Base-by-base conservation (phyloP, 129 eudicot species). In the Erigeron canadensis region DNA sequence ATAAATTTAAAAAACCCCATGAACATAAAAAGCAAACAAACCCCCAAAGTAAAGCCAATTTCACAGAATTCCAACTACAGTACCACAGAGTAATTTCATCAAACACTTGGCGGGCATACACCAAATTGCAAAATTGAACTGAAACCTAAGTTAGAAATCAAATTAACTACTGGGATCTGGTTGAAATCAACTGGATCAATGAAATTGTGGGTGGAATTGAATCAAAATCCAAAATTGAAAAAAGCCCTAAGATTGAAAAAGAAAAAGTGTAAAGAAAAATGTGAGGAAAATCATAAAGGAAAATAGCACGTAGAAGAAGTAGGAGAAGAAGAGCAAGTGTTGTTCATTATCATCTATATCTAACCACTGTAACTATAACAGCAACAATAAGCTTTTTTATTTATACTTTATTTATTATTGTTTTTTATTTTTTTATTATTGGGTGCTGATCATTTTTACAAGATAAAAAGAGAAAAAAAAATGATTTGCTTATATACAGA, bases 221-320 rank as follows among this genome's bases (percentile, higher is more conserved):
- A 69, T 70, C 40, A 70, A 54, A 68, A 5, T 28, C 11, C 41
- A 19, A 7, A 37, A 54, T 54, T 54, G 74, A 37, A 44, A 44
- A 72, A 65, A 72, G 54, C 79, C 79, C 79, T 75, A 75, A 54
- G 3, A 28, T 53, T 63, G 42, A 75, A 65, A 65, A 40, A 40
- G 44, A 51, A 64, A 65, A 57, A 59, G 76, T 18, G 68, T 28
- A 28, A 28, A 28, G 34, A 28, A 58, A 58, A 72, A 43, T 23
- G 68, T 15, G 45, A 40, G 73, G 23, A 57, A 72, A 54, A 65
- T 75, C 65, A 18, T 56, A 53, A 66, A 75, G 65, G 79, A 75
- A 75, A 65, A 56, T 75, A 41, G 71, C 71, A 71, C 67, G 73
- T 28, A 28, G 34, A 28, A 28, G 34, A 28, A 28, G 73, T 28